Evolutionary conservation across 352 stramenopile species (phyloP).

Genomic region (Pythium diclinum): DNA sequence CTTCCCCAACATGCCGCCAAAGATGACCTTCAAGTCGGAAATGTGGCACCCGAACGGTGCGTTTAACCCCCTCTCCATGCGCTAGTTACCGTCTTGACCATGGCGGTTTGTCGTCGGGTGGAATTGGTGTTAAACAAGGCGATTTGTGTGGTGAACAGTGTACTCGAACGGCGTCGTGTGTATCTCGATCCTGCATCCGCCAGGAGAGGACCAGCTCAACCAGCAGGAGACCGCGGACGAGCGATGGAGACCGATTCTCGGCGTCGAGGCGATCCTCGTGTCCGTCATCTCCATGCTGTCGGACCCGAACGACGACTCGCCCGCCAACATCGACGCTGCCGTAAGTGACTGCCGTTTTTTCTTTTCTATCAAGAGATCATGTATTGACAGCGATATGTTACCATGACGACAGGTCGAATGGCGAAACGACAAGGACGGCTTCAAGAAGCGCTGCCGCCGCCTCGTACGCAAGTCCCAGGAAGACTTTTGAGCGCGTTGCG

Average conservation of each 20-base stretch:
- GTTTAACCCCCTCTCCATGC: slow-evolving; percentile 9
- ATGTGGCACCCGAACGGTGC: slow-evolving; percentile 99
- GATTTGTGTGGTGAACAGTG: slow-evolving; percentile 56
- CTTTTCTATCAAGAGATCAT: background rate
- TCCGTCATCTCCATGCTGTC: slow-evolving; percentile 99
- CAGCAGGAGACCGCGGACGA: slow-evolving; percentile 97
- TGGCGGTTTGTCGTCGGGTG: too few relatives aligned
- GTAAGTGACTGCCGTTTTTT: slow-evolving; percentile 34
- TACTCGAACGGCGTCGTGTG: slow-evolving; percentile 98
- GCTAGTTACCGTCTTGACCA: too few relatives aligned
- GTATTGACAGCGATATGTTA: background rate
- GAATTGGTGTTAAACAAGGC: too few relatives aligned
- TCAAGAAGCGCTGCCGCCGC: slow-evolving; percentile 91
- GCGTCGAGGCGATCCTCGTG: slow-evolving; percentile 94
- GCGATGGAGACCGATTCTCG: slow-evolving; percentile 97
- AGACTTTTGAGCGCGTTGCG: slow-evolving; percentile 72
- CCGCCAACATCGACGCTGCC: slow-evolving; percentile 99
- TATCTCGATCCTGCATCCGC: slow-evolving; percentile 99
- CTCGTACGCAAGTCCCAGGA: slow-evolving; percentile 92
- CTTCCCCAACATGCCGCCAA: slow-evolving; percentile 98
- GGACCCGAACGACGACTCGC: slow-evolving; percentile 99
- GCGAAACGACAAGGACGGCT: slow-evolving; percentile 90
- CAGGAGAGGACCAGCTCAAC: slow-evolving; percentile 98
- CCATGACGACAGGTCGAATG: slow-evolving; percentile 72
- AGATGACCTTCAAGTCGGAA: slow-evolving; percentile 98